These are phyloP conservation scores for Fusarium xylarioides DNA, from an alignment of 2,329 filamentous ascomycete species.

Conservation along the genomic window DNA sequence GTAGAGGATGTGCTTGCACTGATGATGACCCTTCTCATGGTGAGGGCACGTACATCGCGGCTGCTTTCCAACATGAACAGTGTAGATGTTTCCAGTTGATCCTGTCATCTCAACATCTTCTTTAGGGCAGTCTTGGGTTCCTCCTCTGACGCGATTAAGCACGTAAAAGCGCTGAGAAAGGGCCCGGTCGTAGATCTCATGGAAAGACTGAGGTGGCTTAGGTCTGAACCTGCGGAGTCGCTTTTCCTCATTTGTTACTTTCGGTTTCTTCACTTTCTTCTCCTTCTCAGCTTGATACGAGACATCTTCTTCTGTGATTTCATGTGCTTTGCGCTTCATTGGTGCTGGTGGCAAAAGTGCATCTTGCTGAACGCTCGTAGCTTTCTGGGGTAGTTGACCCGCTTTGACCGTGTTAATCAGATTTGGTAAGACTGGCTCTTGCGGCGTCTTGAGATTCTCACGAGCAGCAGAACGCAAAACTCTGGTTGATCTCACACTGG, in stretches of 20 bases:
- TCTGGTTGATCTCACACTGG: not conserved
- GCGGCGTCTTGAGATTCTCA: not conserved
- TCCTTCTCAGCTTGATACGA: not conserved
- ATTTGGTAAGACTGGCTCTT: not conserved
- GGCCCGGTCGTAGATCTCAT: conserved; percentile 51
- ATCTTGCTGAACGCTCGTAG: conserved; percentile 8
- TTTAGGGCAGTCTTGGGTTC: conserved; percentile 51
- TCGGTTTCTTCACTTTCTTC: conserved; percentile 26
- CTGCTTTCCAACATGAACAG: conserved; percentile 59
- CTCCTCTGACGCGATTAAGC: conserved; percentile 50
- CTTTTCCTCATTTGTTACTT: conserved; percentile 44
- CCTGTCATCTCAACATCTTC: conserved; percentile 69
- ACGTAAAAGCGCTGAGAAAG: conserved; percentile 58
- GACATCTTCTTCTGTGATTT: not conserved
- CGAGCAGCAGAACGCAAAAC: not conserved
- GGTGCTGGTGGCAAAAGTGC: not conserved
- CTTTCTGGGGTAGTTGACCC: conserved; percentile 3
- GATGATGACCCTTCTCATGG: conserved; percentile 61
- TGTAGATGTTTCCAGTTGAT: conserved; percentile 73
- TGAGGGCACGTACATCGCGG: conserved; percentile 67
- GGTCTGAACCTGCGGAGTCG: conserved; percentile 48
- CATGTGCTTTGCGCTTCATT: conserved; percentile 30
- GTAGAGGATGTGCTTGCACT: conserved; percentile 74
- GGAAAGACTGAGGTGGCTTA: conserved; percentile 48
- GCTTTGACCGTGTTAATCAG: not conserved